phyloP scores from a whole-genome alignment of 805 yeast species.

The Wickerhamiella sorbophila region DNA sequence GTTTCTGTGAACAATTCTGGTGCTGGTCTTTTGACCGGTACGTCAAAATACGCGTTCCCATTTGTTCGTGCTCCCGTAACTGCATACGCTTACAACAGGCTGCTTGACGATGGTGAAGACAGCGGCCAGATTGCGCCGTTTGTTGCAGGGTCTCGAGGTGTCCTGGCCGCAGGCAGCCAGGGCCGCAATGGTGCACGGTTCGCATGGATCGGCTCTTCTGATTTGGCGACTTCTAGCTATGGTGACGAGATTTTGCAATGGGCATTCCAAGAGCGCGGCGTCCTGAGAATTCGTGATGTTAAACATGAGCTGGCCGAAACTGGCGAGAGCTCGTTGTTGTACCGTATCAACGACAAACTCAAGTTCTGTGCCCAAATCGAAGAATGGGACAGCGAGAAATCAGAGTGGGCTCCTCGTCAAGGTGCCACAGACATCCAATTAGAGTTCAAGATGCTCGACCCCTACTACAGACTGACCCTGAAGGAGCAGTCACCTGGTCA shows the following conservation, averaged over 20 bases:
- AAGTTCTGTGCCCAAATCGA: constrained; percentile 34
- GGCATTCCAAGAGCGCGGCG: constrained; percentile 52
- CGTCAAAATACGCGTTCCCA: constrained; percentile 12
- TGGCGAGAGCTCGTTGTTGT: constrained; percentile 28
- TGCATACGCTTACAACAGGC: constrained; percentile 16
- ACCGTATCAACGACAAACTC: constrained; percentile 65
- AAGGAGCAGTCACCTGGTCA: constrained; percentile 26
- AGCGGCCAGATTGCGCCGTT: constrained; percentile 8
- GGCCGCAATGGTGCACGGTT: constrained; percentile 58
- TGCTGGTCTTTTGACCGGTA: constrained; percentile 10
- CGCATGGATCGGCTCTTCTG: constrained; percentile 63
- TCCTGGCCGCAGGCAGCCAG: constrained; percentile 57
- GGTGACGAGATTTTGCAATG: constrained; percentile 35
- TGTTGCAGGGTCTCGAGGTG: constrained; percentile 12
- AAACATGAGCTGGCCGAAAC: constrained; percentile 34
- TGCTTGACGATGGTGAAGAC: constrained; percentile 10
- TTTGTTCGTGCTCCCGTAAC: constrained; percentile 15
- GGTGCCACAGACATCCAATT: constrained; percentile 55
- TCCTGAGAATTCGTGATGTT: constrained; percentile 41
- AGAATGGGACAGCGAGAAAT: constrained; percentile 28
- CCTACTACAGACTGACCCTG: constrained; percentile 74
- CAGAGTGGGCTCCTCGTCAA: constrained; percentile 57
- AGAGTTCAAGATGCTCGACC: constrained; percentile 82
- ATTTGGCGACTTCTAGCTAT: constrained; percentile 34
- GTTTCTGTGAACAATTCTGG: neutral